Evolutionary conservation across 306 rosid species (phyloP), one percentile per base, ranked within the genome.

Genomic region (Rosa chinensis): DNA sequence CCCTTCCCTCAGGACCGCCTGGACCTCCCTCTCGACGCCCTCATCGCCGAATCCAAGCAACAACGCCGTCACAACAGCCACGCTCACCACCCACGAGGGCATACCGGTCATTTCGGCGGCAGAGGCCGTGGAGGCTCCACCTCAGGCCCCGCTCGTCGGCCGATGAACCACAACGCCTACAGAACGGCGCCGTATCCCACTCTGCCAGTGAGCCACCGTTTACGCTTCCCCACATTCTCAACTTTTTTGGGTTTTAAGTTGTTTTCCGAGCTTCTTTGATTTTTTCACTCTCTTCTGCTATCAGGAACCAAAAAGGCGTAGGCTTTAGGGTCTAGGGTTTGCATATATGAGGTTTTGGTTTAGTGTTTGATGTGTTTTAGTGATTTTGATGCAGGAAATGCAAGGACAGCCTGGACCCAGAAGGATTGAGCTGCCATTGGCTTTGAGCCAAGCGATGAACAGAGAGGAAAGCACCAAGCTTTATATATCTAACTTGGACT

Each of bases 21-120:
- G 40, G 83, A 86, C 81, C 75, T 80, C 85, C 58, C 87, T 14
- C 87, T 86, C 23, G 87, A 77, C 73, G 85, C 81, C 12, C 50
- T 86, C 66, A 82, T 79, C 75, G 43, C 1, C 67, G 23, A 58
- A 13, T 66, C 48, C 63, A 83, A 48, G 67, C 17, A 66, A 43
- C 39, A 8, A 70, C 67, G 18, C 2, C n/a, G 4, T 7, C 10
- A 63, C 6, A 63, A 28, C 10, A 63, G 12, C 10, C n/a, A 35
- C 2, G 10, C 3, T 12, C 39, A 1, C 37, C 37, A 23, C 12
- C 37, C 28, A 61, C 4, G 73, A 21, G 74, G 70, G 53, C 6
- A 70, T 9, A 74, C n/a, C 37, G 49, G 68, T 43, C 50, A 56
- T 66, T 52, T 35, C 79, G 18, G 78, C 47, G 49, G 2, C 73